A percentile compares a stretch with the other conserved stretches of the same genome.
Evolutionary conservation across 192 early-diverging fungal species (phyloP).

Genomic region (Radiomyces spectabilis): DNA sequence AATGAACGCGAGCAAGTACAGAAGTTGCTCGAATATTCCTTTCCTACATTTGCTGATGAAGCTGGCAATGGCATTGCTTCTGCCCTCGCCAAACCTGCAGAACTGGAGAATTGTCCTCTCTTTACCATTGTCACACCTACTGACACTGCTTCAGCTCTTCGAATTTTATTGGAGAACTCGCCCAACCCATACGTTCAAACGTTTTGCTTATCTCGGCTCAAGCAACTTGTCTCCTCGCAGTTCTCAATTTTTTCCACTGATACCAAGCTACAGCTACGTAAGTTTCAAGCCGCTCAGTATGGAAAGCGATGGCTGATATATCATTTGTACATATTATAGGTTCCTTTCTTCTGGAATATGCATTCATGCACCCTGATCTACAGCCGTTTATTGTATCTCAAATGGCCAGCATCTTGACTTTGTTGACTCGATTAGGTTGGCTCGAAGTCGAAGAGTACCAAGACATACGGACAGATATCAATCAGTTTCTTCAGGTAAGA

Average conservation of each 20-base stretch:
- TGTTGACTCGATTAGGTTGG: slow-evolving; percentile 67
- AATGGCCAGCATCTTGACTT: slow-evolving; percentile 52
- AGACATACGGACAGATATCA: slow-evolving; percentile 39
- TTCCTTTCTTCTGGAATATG: slow-evolving; percentile 53
- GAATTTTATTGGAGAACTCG: slow-evolving; percentile 50
- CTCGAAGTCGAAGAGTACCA: slow-evolving; percentile 63
- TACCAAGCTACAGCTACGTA: slow-evolving; percentile 21
- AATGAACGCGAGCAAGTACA: slow-evolving; percentile 62
- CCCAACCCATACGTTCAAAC: slow-evolving; percentile 62
- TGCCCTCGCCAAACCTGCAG: slow-evolving; percentile 30
- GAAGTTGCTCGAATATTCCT: slow-evolving; percentile 62
- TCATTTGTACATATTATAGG: slow-evolving; percentile 26
- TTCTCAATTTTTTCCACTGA: slow-evolving; percentile 22
- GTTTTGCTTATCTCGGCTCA: slow-evolving; percentile 53
- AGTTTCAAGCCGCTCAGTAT: not conserved
- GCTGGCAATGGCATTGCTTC: slow-evolving; percentile 24
- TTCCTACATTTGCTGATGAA: slow-evolving; percentile 75
- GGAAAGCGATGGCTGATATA: not conserved
- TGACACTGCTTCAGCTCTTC: slow-evolving; percentile 51
- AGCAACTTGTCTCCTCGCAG: slow-evolving; percentile 42
- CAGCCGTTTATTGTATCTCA: slow-evolving; percentile 50
- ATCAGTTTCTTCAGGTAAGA: slow-evolving; percentile 52
- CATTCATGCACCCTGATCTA: slow-evolving; percentile 45
- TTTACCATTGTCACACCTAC: slow-evolving; percentile 41
- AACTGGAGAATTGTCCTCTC: slow-evolving; percentile 5